Base-by-base conservation (phyloP, 2,329 filamentous ascomycete species). In the Pseudogymnoascus verrucosus region DNA sequence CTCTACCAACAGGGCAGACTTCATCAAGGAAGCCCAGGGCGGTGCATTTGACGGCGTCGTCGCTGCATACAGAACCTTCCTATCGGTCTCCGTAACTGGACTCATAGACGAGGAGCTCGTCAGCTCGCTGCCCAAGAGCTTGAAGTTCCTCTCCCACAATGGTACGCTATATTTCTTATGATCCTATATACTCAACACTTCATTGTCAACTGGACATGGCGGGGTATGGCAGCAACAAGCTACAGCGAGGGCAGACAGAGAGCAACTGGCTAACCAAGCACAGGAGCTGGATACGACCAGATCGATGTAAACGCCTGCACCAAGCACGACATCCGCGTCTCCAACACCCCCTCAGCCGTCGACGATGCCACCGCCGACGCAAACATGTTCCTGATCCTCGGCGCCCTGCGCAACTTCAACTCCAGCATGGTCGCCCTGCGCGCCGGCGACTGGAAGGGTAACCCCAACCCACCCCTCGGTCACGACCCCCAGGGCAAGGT, bases 261-360 rank as follows among this genome's bases (percentile, higher is more conserved):
- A 19, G 19, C 19, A 19, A 19, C 19, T 19, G 19, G 19, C 51
- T 57, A 34, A 57, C 51, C 28, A 57, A 34, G 31, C 47, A 44
- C 65, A 89, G 87, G 90, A 66, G 90, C 91, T 63, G 92, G 92
- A 39, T 96, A 96, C 76, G 91, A 96, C 74, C 88, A 92, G 74
- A 80, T 96, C 67, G 87, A 93, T 74, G 80, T 93, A 7, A 74
- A 82, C 57, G 88, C 89, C 40, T 93, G 90, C 78, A 88, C 85
- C 8, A 78, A 79, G 1, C 85, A 84, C 62, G 78, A 79, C 23
- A 82, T 96, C 67, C 81, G 79, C 44, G 89, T 96, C 36, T 91
- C 89, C 67, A 95, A 96, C 75, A 88, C 89, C 1, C 91, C 90
- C n/a, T 87, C 84, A 0, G 88, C 89, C 28, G 89, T 92, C 47